Percentiles rank a stretch among this genome's conserved stretches.
Evolutionary conservation across 129 eudicot species (phyloP).

Genomic region (Helianthus annuus): HanXRQr2.0-SUNRISE NC_035438.2:70767641-70768140

Average conservation of each 20-base stretch:
- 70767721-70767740: not conserved
- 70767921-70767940: slow-evolving; percentile 2
- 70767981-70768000: not conserved
- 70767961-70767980: not conserved
- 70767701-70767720: not conserved
- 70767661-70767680: not conserved
- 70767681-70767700: not conserved
- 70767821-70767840: slow-evolving; percentile 25
- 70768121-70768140: not conserved
- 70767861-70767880: not conserved
- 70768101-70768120: not conserved
- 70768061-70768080: too few relatives aligned
- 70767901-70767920: not conserved
- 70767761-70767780: slow-evolving; percentile 27
- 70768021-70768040: too few relatives aligned
- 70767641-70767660: slow-evolving; percentile 3
- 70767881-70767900: not conserved
- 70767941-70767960: slow-evolving; percentile 8
- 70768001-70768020: not conserved
- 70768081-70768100: too few relatives aligned
- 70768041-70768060: too few relatives aligned
- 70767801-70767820: slow-evolving; percentile 12
- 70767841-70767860: not conserved
- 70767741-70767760: slow-evolving; percentile 19
- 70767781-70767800: slow-evolving; percentile 12